Base-by-base conservation (phyloP, 495 filamentous ascomycete species). In the Penicillium goetzii region DNA sequence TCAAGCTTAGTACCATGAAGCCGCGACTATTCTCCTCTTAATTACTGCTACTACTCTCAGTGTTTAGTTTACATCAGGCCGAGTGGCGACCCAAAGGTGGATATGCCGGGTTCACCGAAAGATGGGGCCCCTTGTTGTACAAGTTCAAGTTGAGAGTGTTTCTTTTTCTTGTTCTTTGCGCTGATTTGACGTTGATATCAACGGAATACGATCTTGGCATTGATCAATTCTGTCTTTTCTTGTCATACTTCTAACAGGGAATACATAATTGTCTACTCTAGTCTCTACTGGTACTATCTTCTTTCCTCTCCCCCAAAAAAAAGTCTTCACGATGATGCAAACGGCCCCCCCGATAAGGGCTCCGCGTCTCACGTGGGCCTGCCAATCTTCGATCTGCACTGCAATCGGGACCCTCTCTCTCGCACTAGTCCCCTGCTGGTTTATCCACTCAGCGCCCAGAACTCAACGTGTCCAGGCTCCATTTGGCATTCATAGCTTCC, bases 51-150 rank as follows among this genome's bases (percentile, higher is more conserved):
- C 7, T 43, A 19, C 52, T 53, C 34, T 61, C 57, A n/a, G 53
- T 66, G 47, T 15, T 30, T 51, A 30, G 63, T 71, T 70, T 60
- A 70, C 62, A 60, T 70, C 64, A 67, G 62, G 38, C 60, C 21
- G 52, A 61, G 69, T 72, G 69, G 69, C 69, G 60, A 72, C 66
- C 62, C 49, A 67, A 67, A 65, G 64, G 66, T 71, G 67, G 69
- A 67, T 67, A 67, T 67, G 25, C 51, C 59, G 51, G 60, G 25
- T 62, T 60, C 65, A 60, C 61, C 59, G 67, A 61, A 53, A 54
- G 47, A 64, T 60, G 38, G 26, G 52, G 34, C 52, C 52, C 38
- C 25, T 62, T 17, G 58, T 36, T 15, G 11, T 38, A 32, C 30
- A 32, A 32, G 14, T 4, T 1, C 52, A 28, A 36, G 32, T 25